A percentile compares a stretch with the other conserved stretches of the same genome.
Conservation (phyloP, 2,329 filamentous ascomycete species). For the Aureobasidium sp. region DNA sequence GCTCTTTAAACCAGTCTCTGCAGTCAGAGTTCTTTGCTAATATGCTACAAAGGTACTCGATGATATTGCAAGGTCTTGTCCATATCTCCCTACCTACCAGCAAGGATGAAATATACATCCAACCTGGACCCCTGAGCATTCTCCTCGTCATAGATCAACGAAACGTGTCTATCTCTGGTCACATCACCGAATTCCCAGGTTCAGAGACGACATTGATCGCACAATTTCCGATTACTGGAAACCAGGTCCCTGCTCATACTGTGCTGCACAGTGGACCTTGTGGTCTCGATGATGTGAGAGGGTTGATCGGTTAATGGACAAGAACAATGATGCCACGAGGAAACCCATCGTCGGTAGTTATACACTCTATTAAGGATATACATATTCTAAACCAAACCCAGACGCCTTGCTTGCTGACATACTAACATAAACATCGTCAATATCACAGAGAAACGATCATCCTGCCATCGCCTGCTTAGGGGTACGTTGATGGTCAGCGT, state of each 20-base stretch:
- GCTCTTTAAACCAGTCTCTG: too few species aligned
- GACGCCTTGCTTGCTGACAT: neutral
- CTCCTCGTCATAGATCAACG: neutral
- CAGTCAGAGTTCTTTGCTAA: neutral
- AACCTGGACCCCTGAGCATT: neutral
- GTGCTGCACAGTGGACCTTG: neutral
- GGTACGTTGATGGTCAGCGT: neutral
- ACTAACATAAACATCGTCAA: neutral
- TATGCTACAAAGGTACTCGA: neutral
- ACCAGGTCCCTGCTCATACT: neutral
- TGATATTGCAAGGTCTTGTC: neutral
- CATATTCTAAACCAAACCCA: neutral
- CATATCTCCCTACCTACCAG: neutral
- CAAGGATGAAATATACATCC: neutral
- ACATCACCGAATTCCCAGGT: slow-evolving; percentile 5
- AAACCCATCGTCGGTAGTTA: neutral
- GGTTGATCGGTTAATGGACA: neutral
- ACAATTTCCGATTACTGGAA: neutral
- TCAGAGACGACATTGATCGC: neutral
- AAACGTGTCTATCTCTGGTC: neutral
- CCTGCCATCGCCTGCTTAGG: neutral
- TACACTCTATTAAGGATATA: neutral
- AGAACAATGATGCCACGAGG: too few species aligned
- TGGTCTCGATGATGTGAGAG: neutral
- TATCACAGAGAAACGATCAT: neutral